Conservation (phyloP, 176 grass and related monocot genomes). For the Carex cristatella region DNA sequence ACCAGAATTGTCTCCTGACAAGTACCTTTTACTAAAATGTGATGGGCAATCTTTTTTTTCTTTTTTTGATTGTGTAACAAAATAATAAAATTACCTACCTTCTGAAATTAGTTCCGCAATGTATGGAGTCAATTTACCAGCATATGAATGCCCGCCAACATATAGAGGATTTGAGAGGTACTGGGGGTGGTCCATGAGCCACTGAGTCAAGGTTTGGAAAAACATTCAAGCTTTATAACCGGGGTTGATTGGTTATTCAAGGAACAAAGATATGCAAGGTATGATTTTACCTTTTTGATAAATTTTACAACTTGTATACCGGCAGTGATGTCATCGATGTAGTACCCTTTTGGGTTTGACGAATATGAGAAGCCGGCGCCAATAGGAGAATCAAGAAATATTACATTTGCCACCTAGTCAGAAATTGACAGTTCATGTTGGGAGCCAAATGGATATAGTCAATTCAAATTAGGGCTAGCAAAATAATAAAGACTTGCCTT, state of each 20-base stretch:
- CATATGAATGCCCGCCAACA: conserved; percentile 52
- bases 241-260: background rate
- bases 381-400: conserved; percentile 60
- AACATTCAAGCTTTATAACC: background rate
- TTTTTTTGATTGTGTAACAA: background rate
- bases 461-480: background rate
- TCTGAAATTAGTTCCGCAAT: conserved; percentile 31
- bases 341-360: conserved; percentile 27
- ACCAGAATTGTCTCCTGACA: no score
- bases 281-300: background rate
- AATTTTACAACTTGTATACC: background rate
- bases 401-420: conserved; percentile 24
- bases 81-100: conserved; percentile 23
- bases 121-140: conserved; percentile 33
- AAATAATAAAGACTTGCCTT: conserved; percentile 17
- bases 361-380: conserved; percentile 62
- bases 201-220: conserved; percentile 12
- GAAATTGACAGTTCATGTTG: background rate
- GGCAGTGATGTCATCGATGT: conserved; percentile 26
- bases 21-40: no score
- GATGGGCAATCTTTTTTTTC: no score
- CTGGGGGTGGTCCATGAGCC: conserved; percentile 38
- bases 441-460: background rate
- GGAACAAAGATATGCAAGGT: background rate
- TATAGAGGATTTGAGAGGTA: conserved; percentile 50